Evolutionary conservation across 2,329 filamentous ascomycete genomes (phyloP), one percentile per base, ranked within the genome.

Genomic region (Trichoderma sp.): DNA sequence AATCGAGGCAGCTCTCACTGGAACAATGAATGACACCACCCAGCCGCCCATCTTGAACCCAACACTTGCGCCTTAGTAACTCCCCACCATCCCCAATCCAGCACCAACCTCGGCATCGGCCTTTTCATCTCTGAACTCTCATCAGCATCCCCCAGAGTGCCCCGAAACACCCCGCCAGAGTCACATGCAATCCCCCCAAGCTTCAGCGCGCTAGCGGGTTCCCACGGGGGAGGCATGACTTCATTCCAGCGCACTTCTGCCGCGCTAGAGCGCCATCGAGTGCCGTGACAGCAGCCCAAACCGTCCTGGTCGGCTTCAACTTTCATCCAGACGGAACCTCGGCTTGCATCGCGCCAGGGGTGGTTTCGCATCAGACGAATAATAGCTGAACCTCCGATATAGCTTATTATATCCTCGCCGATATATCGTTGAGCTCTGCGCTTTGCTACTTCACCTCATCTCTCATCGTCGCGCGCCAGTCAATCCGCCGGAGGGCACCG

Each of bases 181-280:
- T 72, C 71, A 72, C 71, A 72, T 72, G 71, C 68, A 66, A 58
- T 52, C 57, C 60, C 55, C 64, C 66, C 52, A 60, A 58, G 30
- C 52, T 64, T 28, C 50, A 64, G 52, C 28, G 52, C 61, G 17
- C 61, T 64, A 56, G 51, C 61, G 41, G 44, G 21, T 39, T 30
- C 30, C 30, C 41, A 50, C 62, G 19, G 64, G 34, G 44, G n/a
- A 51, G 26, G 21, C 64, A 66, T 72, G 71, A 72, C 70, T 66
- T 73, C 71, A 72, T 71, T 69, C 50, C 65, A 39, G 59, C 45
- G 52, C 41, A 21, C 34, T 39, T 54, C 54, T 55, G 43, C 57
- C 63, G 66, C 63, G 52, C 57, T 55, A 50, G 43, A 44, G 63
- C 59, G 63, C 57, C 44, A 67, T 59, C 12, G 34, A 57, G 12